A percentile compares a stretch with the other conserved stretches of the same genome.
Conservation (phyloP, 768 basidiomycete genomes). For the Kwoniella dendrophila region DNA sequence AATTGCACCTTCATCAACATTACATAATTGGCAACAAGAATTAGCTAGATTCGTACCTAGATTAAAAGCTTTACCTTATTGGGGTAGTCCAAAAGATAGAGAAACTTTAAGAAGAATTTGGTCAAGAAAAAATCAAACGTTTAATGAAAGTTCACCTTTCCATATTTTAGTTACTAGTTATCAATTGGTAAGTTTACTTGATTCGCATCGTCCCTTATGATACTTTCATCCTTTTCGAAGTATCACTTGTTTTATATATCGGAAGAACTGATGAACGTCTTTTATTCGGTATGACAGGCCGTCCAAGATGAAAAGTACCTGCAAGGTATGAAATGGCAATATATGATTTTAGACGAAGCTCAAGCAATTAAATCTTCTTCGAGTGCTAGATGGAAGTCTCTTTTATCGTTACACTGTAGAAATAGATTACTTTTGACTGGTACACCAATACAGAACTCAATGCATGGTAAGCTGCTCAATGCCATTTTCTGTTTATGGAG, state of each 20-base stretch:
- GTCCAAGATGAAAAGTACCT: constrained; percentile 98
- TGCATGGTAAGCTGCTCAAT: constrained; percentile 74
- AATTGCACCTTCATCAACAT: constrained; percentile 92
- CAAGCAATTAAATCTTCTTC: constrained; percentile 99
- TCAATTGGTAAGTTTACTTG: constrained; percentile 69
- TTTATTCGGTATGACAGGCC: constrained; percentile 61
- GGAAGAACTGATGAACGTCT: neutral
- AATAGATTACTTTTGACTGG: constrained; percentile 94
- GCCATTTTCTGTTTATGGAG: neutral
- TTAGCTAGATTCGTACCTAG: constrained; percentile 90
- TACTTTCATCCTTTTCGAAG: neutral
- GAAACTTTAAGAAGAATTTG: constrained; percentile 93
- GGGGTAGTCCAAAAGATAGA: constrained; percentile 96
- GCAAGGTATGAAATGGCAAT: constrained; percentile 97
- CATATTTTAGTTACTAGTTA: constrained; percentile 97
- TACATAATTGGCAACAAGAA: constrained; percentile 99
- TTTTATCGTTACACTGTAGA: constrained; percentile 91
- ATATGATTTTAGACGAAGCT: constrained; percentile 99
- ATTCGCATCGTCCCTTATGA: neutral
- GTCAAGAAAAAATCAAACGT: constrained; percentile 96
- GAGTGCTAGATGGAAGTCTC: constrained; percentile 94
- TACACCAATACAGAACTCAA: constrained; percentile 98
- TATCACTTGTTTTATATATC: no score
- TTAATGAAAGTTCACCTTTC: constrained; percentile 92
- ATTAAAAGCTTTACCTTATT: constrained; percentile 93